phyloP scores from a whole-genome alignment of 1,139 yeast species.

The Lizanozyma gosingica region DNA sequence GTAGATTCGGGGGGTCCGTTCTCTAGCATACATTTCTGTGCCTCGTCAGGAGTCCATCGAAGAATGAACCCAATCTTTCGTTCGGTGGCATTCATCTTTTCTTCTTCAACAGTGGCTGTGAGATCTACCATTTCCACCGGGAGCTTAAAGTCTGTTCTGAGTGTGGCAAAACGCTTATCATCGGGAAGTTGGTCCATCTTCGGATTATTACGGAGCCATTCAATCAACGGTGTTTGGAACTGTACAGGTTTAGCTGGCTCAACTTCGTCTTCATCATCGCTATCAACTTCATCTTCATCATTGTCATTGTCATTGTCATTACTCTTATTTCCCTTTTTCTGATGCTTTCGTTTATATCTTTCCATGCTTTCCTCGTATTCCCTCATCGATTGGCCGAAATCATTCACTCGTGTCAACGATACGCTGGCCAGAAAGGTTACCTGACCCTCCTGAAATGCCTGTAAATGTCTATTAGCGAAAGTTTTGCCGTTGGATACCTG shows the following conservation, averaged over 20 bases:
- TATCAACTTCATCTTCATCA: conserved; percentile 18
- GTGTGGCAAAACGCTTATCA: neutral
- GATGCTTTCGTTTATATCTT: conserved; percentile 7
- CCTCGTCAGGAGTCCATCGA: conserved; percentile 27
- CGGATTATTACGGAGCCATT: conserved; percentile 13
- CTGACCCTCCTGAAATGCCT: conserved; percentile 44
- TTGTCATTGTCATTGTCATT: conserved; percentile 12
- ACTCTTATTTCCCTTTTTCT: conserved; percentile 6
- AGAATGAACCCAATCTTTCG: conserved; percentile 36
- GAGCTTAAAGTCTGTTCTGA: conserved; percentile 14
- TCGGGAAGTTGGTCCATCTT: neutral
- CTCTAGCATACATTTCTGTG: conserved; percentile 4
- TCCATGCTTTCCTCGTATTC: conserved; percentile 18
- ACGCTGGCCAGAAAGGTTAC: conserved; percentile 46
- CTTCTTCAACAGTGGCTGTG: conserved; percentile 18
- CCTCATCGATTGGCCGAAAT: conserved; percentile 13
- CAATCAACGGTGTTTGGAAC: conserved; percentile 30
- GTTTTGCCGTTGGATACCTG: conserved; percentile 37
- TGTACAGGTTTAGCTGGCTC: conserved; percentile 22
- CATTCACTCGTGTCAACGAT: conserved; percentile 36
- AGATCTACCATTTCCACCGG: conserved; percentile 30
- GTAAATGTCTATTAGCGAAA: conserved; percentile 51
- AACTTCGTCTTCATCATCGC: conserved; percentile 16
- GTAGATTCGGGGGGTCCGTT: conserved; percentile 8
- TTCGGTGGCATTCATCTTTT: conserved; percentile 19